phyloP scores from a whole-genome alignment of 106 monocot species.

The Apostasia shenzhenica region DNA sequence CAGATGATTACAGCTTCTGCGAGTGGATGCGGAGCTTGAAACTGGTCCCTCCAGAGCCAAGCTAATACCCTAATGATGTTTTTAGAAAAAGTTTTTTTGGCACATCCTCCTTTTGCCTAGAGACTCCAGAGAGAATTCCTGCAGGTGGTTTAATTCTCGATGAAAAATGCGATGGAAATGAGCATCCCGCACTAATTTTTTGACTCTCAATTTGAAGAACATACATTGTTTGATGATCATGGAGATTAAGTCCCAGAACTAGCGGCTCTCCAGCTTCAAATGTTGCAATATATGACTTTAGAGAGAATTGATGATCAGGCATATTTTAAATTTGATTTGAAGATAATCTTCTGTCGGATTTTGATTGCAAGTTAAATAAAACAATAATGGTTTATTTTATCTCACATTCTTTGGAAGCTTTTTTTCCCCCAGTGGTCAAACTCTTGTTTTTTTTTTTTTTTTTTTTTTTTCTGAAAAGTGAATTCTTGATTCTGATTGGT shows the following conservation, averaged over 20 bases:
- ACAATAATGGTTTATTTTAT: not conserved
- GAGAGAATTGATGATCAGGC: not conserved
- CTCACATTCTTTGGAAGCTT: too few species aligned
- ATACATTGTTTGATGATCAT: not conserved
- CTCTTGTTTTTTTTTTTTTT: too few species aligned
- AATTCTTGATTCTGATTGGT: too few species aligned
- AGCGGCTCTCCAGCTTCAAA: not conserved
- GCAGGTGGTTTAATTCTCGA: too few species aligned
- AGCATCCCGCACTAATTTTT: not conserved
- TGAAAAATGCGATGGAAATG: too few species aligned
- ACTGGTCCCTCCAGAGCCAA: conserved; percentile 72
- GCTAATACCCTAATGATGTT: conserved; percentile 15
- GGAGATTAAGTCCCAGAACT: conserved; percentile 1
- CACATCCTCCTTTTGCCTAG: too few species aligned
- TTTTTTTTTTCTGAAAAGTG: too few species aligned
- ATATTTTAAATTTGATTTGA: not conserved
- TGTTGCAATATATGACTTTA: not conserved
- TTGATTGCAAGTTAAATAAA: not conserved
- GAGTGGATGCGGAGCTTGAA: conserved; percentile 99
- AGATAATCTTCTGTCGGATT: not conserved
- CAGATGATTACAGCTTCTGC: conserved; percentile 78
- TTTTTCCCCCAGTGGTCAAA: too few species aligned
- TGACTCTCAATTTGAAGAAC: not conserved
- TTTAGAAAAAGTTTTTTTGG: too few species aligned
- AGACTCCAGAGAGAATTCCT: too few species aligned